phyloP scores from a whole-genome alignment of 1,284 basidiomycete genomes.

The Melampsora americana region DNA sequence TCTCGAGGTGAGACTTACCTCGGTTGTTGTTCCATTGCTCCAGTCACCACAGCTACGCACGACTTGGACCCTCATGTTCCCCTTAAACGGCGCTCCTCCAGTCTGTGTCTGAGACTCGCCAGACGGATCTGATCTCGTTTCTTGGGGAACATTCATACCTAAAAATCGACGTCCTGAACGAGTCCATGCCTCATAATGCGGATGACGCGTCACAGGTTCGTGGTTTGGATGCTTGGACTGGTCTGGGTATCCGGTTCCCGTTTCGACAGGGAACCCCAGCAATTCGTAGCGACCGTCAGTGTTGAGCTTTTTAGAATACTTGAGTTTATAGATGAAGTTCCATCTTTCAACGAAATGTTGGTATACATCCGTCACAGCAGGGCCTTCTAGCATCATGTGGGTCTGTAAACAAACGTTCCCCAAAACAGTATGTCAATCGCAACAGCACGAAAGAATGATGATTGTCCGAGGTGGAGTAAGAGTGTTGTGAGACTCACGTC shows the following conservation, averaged over 20 bases:
- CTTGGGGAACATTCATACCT: slow-evolving; percentile 19
- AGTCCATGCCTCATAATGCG: slow-evolving; percentile 65
- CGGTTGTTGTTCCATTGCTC: slow-evolving; percentile 78
- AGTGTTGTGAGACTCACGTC: slow-evolving; percentile 60
- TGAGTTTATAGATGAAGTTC: slow-evolving; percentile 59
- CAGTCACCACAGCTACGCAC: slow-evolving; percentile 81
- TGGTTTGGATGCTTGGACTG: slow-evolving; percentile 61
- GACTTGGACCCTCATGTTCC: slow-evolving; percentile 64
- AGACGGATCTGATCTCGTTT: slow-evolving; percentile 45
- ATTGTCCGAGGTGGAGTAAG: not conserved
- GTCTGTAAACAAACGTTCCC: slow-evolving; percentile 54
- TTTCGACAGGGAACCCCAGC: slow-evolving; percentile 77
- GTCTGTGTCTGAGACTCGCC: slow-evolving; percentile 26
- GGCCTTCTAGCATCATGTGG: slow-evolving; percentile 73
- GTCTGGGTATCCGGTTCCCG: slow-evolving; percentile 64
- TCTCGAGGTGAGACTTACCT: slow-evolving; percentile 17
- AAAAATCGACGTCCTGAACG: slow-evolving; percentile 29
- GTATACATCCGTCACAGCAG: slow-evolving; percentile 77
- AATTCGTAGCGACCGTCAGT: slow-evolving; percentile 61
- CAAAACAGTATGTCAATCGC: not conserved
- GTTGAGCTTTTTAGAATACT: slow-evolving; percentile 56
- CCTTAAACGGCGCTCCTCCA: slow-evolving; percentile 43
- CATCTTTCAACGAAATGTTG: slow-evolving; percentile 87
- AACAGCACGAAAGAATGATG: not conserved
- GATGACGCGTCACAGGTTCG: slow-evolving; percentile 60